Evolutionary conservation across 345 rosid species (phyloP).

Genomic region (Dovyalis caffra): DNA sequence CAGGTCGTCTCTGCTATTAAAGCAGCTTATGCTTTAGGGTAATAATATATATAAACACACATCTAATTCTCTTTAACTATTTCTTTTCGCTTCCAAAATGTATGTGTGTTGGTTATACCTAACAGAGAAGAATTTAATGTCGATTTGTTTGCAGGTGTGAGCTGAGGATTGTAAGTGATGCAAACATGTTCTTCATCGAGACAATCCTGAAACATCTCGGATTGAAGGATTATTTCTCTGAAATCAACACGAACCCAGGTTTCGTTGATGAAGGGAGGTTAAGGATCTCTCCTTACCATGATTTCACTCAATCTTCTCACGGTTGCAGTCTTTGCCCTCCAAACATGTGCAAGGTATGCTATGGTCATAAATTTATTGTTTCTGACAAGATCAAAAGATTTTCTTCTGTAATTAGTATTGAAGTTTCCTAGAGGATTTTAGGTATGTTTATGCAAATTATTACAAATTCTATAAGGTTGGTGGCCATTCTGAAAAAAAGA

Average conservation of each 20-base stretch:
- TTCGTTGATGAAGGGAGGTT: conserved; percentile 55
- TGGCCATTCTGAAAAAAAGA: too few relatives aligned
- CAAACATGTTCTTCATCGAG: too few relatives aligned
- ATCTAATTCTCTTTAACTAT: neutral
- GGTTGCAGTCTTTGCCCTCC: too few relatives aligned
- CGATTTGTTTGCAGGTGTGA: conserved; percentile 43
- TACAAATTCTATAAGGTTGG: too few relatives aligned
- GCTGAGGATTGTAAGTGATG: too few relatives aligned
- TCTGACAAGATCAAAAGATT: neutral
- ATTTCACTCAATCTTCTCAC: conserved; percentile 51
- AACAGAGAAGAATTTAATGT: neutral
- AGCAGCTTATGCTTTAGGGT: too few relatives aligned
- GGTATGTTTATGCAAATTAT: too few relatives aligned
- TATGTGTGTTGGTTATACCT: neutral
- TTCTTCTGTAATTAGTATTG: neutral
- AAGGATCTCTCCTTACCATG: conserved; percentile 64
- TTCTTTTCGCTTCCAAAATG: neutral
- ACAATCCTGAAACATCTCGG: too few relatives aligned
- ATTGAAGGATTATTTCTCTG: too few relatives aligned
- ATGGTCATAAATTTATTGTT: neutral
- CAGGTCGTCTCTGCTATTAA: too few relatives aligned
- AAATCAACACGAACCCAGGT: conserved; percentile 73
- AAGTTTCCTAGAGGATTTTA: too few relatives aligned
- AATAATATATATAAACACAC: too few relatives aligned
- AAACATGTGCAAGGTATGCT: conserved; percentile 88